Conservation (phyloP, 148 eudicot genomes). For the Salicornia ramosissima region DNA sequence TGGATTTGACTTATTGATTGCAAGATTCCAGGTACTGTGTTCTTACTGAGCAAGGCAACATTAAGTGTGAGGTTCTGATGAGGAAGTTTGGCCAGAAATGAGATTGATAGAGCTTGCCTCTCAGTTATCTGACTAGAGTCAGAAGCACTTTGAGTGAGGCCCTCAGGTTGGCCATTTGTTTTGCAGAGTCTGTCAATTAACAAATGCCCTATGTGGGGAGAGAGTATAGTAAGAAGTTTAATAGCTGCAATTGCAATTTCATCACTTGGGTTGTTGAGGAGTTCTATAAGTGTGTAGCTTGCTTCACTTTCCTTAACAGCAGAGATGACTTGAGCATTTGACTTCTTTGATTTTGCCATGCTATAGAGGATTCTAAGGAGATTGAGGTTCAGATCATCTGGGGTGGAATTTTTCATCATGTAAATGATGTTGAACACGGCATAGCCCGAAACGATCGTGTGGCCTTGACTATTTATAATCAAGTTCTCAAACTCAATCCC, state of each 20-base stretch:
- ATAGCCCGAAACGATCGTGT: constrained; percentile 48
- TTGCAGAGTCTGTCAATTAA: constrained; percentile 59
- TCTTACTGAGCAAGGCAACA: constrained; percentile 42
- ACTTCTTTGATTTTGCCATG: constrained; percentile 45
- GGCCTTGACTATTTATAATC: constrained; percentile 43
- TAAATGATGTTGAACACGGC: constrained; percentile 46
- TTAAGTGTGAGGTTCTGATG: constrained; percentile 68
- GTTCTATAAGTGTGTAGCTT: constrained; percentile 52
- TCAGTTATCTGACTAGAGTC: constrained; percentile 48
- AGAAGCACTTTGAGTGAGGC: constrained; percentile 40
- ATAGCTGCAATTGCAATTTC: constrained; percentile 55
- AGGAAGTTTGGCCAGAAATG: constrained; percentile 69
- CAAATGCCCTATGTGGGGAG: constrained; percentile 64
- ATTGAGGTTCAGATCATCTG: constrained; percentile 51
- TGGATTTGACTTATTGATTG: constrained; percentile 44
- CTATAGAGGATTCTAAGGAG: constrained; percentile 56
- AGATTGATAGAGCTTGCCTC: constrained; percentile 55
- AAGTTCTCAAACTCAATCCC: constrained; percentile 47
- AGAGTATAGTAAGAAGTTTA: constrained; percentile 51
- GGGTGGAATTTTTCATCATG: constrained; percentile 47
- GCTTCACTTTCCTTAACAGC: constrained; percentile 72
- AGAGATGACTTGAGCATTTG: constrained; percentile 39
- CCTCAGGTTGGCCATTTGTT: constrained; percentile 59
- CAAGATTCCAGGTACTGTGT: constrained; percentile 43
- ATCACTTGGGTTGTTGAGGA: constrained; percentile 58